Evolutionary conservation across 208 protist species (phyloP).

Genomic region (Wallacemonas sp.): DNA sequence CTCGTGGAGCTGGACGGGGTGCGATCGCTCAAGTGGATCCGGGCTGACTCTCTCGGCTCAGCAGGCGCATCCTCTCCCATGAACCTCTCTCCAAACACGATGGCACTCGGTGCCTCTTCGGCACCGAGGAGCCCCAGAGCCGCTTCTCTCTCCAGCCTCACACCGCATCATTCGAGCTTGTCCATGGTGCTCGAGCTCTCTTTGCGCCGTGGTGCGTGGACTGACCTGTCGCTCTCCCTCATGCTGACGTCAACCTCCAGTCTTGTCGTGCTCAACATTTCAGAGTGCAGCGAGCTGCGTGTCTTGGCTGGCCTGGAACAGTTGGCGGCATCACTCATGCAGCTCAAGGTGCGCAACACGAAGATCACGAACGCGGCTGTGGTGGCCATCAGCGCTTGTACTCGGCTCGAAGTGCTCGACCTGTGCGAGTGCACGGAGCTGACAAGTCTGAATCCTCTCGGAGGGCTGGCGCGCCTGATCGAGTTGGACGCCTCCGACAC

Average conservation of each 20-base stretch:
- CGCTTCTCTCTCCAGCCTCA: no score
- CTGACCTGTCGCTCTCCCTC: not conserved
- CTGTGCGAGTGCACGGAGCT: slow-evolving; percentile 54
- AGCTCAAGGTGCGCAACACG: slow-evolving; percentile 19
- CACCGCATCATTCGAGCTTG: not conserved
- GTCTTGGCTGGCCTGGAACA: slow-evolving; percentile 2
- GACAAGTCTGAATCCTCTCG: slow-evolving; percentile 53
- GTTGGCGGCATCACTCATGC: not conserved
- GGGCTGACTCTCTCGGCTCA: not conserved
- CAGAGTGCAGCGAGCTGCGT: slow-evolving; percentile 13
- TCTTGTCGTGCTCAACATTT: slow-evolving; percentile 1
- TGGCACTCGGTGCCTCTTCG: not conserved
- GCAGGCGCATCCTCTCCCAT: not conserved
- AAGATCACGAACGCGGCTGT: slow-evolving; percentile 50
- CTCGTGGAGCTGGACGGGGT: slow-evolving; percentile 7
- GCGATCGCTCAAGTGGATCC: slow-evolving; percentile 10
- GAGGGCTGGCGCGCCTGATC: slow-evolving; percentile 29
- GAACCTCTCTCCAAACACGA: not conserved
- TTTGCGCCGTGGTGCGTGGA: slow-evolving; percentile 9
- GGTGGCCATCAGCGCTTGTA: slow-evolving; percentile 31
- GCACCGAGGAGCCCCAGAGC: not conserved
- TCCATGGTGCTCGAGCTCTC: slow-evolving; percentile 6
- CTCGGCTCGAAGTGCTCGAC: slow-evolving; percentile 38
- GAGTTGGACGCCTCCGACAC: slow-evolving; percentile 61
- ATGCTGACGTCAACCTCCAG: not conserved